These are phyloP conservation scores for Sinapis alba DNA, from an alignment of 441 rosid genomes.

Conservation along the genomic window DNA sequence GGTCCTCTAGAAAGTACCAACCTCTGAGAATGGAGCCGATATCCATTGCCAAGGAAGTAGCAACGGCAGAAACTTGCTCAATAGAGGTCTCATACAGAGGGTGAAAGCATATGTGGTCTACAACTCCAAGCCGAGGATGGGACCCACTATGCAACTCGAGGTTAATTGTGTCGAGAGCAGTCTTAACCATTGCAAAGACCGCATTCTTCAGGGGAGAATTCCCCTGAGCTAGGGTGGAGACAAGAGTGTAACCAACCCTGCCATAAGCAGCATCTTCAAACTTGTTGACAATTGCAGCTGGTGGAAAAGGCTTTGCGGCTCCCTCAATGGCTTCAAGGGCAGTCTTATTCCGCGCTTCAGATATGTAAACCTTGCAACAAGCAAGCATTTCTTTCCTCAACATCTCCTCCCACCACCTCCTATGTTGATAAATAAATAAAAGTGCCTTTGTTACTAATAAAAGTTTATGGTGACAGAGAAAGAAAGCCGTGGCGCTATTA, in stretches of 20 bases:
- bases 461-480: slow-evolving; percentile 1
- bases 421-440: background rate
- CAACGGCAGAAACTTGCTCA: slow-evolving; percentile 63
- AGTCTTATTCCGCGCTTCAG: slow-evolving; percentile 67
- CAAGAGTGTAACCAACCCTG: slow-evolving; percentile 84
- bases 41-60: slow-evolving; percentile 68
- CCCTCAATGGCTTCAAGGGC: slow-evolving; percentile 70
- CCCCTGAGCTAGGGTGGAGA: slow-evolving; percentile 54
- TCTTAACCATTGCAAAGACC: slow-evolving; percentile 76
- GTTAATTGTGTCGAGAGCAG: slow-evolving; percentile 67
- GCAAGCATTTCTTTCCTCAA: slow-evolving; percentile 68
- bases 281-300: slow-evolving; percentile 70
- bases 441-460: background rate
- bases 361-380: slow-evolving; percentile 86
- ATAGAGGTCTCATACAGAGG: slow-evolving; percentile 62
- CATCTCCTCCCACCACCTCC: slow-evolving; percentile 44
- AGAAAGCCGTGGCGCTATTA: background rate
- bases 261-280: slow-evolving; percentile 77
- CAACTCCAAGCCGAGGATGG: slow-evolving; percentile 93
- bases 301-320: slow-evolving; percentile 67
- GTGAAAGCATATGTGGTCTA: slow-evolving; percentile 93
- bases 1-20: slow-evolving; percentile 24
- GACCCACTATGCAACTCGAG: slow-evolving; percentile 71
- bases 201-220: slow-evolving; percentile 50
- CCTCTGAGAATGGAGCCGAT: slow-evolving; percentile 76